A percentile compares a stretch with the other conserved stretches of the same genome.
Evolutionary conservation across 139 green algal species (phyloP).

Genomic region (Choricystis sp.): DNA sequence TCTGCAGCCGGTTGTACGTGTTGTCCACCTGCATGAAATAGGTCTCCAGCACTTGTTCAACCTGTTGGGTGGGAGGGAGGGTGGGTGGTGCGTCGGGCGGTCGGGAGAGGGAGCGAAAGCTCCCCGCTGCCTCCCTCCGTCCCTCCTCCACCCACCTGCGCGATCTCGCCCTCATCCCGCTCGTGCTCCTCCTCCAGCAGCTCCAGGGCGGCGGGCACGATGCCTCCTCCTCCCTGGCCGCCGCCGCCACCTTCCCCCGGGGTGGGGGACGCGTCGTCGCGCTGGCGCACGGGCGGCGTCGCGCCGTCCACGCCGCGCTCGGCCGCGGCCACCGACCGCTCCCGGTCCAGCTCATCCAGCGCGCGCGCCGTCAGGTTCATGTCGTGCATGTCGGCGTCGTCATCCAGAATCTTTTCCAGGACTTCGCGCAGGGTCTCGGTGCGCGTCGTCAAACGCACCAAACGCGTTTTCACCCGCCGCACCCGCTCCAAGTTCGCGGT

Average conservation of each 20-base stretch:
- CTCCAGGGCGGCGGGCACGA: neutral
- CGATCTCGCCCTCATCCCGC: neutral
- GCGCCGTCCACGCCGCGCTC: too few species aligned
- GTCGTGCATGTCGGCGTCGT: constrained; percentile 41
- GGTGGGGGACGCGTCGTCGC: neutral
- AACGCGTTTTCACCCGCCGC: constrained; percentile 66
- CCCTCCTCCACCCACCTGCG: too few species aligned
- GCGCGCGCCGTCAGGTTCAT: constrained; percentile 35
- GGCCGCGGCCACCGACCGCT: neutral
- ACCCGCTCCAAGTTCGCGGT: constrained; percentile 79
- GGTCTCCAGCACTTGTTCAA: constrained; percentile 60
- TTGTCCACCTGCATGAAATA: constrained; percentile 55
- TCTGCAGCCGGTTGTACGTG: constrained; percentile 55
- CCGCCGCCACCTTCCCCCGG: too few species aligned
- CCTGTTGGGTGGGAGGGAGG: constrained; percentile 24
- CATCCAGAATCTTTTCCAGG: constrained; percentile 40
- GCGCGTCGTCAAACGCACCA: constrained; percentile 30
- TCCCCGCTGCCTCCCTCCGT: too few species aligned
- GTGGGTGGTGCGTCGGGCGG: too few species aligned
- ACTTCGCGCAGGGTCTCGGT: constrained; percentile 35
- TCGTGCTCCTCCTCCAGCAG: neutral
- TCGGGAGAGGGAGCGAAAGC: too few species aligned
- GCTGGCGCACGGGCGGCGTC: neutral
- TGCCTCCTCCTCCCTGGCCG: too few species aligned
- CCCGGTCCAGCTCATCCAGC: constrained; percentile 1